Percentiles rank a stretch among this genome's conserved stretches.
Evolutionary conservation across 768 basidiomycete species (phyloP).

Genomic region (Lactifluus rugatus): DNA sequence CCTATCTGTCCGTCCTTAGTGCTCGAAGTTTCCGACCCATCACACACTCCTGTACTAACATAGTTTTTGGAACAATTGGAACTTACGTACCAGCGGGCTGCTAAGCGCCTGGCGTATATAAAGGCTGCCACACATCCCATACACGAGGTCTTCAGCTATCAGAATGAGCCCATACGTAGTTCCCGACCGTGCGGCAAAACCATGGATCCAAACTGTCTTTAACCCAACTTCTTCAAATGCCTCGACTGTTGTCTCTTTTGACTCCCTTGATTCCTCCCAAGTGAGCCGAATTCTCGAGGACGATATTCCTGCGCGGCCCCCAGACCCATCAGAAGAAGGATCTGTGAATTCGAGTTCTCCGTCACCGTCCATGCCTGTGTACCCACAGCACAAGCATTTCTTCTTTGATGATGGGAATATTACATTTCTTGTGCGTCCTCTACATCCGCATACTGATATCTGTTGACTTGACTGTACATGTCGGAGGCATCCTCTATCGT

Average conservation of each 20-base stretch:
- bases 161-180: not conserved
- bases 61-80: no score
- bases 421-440: constrained; percentile 2
- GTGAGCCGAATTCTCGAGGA: not conserved
- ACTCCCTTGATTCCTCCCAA: not conserved
- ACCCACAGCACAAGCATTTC: not conserved
- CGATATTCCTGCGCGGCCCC: not conserved
- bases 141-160: no score
- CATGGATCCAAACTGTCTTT: not conserved
- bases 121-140: no score
- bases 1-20: no score
- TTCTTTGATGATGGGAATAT: constrained; percentile 15
- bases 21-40: no score
- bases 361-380: not conserved
- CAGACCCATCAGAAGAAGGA: not conserved
- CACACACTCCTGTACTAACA: no score
- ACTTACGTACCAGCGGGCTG: no score
- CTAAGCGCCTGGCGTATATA: no score
- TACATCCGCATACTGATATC: not conserved
- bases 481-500: constrained; percentile 6
- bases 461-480: not conserved
- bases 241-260: constrained; percentile 1
- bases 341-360: not conserved
- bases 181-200: not conserved
- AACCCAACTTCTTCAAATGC: not conserved